Evolutionary conservation across 257 asterid genomes (phyloP).

Genomic region (Rubia yunnanensis): DNA sequence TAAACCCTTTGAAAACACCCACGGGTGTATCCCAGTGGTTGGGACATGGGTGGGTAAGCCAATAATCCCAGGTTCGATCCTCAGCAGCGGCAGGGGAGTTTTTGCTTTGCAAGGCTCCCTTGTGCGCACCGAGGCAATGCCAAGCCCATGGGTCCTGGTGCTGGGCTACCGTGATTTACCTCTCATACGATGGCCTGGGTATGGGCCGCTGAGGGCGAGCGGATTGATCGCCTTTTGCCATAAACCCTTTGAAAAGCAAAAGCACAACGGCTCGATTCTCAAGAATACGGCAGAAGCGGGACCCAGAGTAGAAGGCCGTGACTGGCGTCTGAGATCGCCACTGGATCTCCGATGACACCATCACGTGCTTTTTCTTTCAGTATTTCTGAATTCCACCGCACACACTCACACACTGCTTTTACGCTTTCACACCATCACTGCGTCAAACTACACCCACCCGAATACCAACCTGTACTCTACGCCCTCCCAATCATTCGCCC

Average conservation of each 20-base stretch:
- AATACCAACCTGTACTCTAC: not conserved
- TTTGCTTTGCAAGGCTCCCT: no score
- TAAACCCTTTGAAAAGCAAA: not conserved
- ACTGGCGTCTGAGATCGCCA: constrained; percentile 9
- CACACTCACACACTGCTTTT: not conserved
- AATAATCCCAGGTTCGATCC: no score
- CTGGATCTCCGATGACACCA: constrained; percentile 18
- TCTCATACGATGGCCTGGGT: no score
- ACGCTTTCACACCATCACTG: not conserved
- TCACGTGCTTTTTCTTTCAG: constrained; percentile 14
- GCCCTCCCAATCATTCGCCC: not conserved
- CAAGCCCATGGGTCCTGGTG: no score
- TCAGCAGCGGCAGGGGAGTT: no score
- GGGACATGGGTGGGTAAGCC: no score
- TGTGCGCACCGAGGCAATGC: no score
- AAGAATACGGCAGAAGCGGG: constrained; percentile 5
- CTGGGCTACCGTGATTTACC: no score
- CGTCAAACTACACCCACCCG: not conserved
- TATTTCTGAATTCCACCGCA: not conserved
- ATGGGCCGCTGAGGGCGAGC: no score
- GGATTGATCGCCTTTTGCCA: no score
- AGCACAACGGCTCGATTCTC: constrained; percentile 24
- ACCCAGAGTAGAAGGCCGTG: not conserved
- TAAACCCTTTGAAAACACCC: no score
- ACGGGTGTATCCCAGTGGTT: no score